These are phyloP conservation scores for Suillus cothurnatus DNA, from an alignment of 768 basidiomycete genomes.

Conservation along the genomic window DNA sequence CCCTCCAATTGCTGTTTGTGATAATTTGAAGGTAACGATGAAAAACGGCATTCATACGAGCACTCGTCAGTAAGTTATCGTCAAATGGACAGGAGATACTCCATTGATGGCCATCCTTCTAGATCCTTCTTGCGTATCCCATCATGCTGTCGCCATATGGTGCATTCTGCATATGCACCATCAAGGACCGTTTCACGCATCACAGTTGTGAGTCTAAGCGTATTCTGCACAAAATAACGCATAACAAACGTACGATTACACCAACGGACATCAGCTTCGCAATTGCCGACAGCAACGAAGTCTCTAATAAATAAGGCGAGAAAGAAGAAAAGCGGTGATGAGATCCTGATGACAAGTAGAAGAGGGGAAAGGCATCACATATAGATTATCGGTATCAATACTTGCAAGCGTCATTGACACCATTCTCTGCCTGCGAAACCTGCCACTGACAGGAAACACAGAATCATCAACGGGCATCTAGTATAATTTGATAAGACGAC, in stretches of 20 bases:
- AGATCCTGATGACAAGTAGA: slow-evolving; percentile 21
- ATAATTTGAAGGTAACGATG: neutral
- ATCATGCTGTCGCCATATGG: neutral
- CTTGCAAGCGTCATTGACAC: slow-evolving; percentile 13
- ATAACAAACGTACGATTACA: slow-evolving; percentile 16
- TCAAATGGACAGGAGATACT: neutral
- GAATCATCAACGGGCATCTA: slow-evolving; percentile 25
- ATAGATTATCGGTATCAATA: slow-evolving; percentile 19
- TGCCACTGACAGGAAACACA: slow-evolving; percentile 29
- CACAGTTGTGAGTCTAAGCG: slow-evolving; percentile 13
- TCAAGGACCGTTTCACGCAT: slow-evolving; percentile 1
- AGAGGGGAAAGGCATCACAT: slow-evolving; percentile 26
- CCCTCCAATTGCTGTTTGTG: neutral
- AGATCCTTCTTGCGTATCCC: neutral
- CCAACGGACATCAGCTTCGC: slow-evolving; percentile 16
- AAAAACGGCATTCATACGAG: neutral
- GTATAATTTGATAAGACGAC: slow-evolving; percentile 26
- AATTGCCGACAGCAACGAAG: slow-evolving; percentile 19
- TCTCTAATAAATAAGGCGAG: slow-evolving; percentile 20
- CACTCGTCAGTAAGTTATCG: neutral
- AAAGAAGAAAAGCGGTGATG: slow-evolving; percentile 22
- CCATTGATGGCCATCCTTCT: neutral
- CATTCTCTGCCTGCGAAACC: slow-evolving; percentile 19
- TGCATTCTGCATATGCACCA: neutral
- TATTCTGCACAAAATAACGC: slow-evolving; percentile 12